A percentile compares a stretch with the other conserved stretches of the same genome.
Evolutionary conservation across 1,284 basidiomycete species (phyloP).

Genomic region (Veloporphyrellus conicus): DNA sequence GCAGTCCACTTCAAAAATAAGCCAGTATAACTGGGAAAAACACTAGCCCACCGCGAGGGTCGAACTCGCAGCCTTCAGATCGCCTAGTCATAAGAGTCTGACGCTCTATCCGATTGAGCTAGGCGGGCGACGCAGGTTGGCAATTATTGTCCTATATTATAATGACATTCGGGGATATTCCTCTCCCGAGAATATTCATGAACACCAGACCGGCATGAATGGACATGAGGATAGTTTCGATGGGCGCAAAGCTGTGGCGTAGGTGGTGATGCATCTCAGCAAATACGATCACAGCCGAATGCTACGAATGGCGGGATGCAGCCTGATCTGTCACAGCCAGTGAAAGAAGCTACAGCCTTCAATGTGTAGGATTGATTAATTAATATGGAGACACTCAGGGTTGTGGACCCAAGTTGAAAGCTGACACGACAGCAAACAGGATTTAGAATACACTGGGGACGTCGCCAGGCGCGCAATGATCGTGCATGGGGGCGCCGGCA

Average conservation of each 20-base stretch:
- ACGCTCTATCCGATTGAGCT: conserved; percentile 86
- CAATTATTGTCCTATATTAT: too few relatives aligned
- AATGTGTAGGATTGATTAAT: conserved; percentile 22
- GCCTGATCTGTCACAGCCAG: conserved; percentile 20
- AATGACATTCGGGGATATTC: too few relatives aligned
- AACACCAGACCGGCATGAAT: neutral
- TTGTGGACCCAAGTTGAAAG: conserved; percentile 13
- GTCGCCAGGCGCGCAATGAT: neutral
- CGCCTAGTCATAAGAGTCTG: conserved; percentile 54
- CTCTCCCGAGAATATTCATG: too few relatives aligned
- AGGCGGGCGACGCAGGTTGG: conserved; percentile 50
- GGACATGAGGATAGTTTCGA: conserved; percentile 9
- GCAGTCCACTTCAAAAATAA: too few relatives aligned
- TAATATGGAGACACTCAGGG: conserved; percentile 18
- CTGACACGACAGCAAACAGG: conserved; percentile 3
- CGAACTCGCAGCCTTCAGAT: conserved; percentile 90
- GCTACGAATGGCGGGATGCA: conserved; percentile 16
- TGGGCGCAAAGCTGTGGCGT: conserved; percentile 30
- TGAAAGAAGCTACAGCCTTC: conserved; percentile 15
- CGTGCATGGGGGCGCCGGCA: neutral
- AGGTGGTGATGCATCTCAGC: conserved; percentile 4
- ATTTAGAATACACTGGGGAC: neutral
- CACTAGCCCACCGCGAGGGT: conserved; percentile 83
- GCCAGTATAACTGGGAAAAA: too few relatives aligned
- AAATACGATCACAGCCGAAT: conserved; percentile 10